Percentiles rank a stretch among this genome's conserved stretches.
Conservation (phyloP, 176 grass and related monocot genomes). For the Bonia amplexicaulis region DNA sequence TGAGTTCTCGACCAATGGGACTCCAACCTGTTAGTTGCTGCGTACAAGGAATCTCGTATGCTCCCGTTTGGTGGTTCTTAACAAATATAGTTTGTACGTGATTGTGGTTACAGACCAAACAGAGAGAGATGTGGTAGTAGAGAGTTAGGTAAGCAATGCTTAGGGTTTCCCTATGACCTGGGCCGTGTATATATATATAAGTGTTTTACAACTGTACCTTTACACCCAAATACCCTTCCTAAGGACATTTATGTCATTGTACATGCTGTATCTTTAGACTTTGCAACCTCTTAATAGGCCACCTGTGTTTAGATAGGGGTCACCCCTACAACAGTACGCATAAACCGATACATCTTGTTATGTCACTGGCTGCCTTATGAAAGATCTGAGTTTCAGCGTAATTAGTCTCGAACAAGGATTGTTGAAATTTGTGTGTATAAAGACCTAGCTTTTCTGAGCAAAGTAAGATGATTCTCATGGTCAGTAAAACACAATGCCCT, state of each 20-base stretch:
- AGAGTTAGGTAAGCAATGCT: too few species aligned
- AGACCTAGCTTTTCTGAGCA: background rate
- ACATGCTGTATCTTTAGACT: too few species aligned
- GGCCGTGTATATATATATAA: too few species aligned
- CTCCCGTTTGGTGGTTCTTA: background rate
- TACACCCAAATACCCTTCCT: too few species aligned
- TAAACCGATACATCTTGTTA: background rate
- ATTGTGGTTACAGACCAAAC: too few species aligned
- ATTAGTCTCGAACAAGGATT: background rate
- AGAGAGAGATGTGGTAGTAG: too few species aligned
- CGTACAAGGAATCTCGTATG: background rate
- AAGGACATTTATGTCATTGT: too few species aligned
- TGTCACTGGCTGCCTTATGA: background rate
- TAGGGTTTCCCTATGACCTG: too few species aligned
- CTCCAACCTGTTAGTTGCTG: background rate
- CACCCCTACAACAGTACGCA: too few species aligned
- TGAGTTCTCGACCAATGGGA: background rate
- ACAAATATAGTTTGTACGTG: background rate
- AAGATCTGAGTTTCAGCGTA: background rate
- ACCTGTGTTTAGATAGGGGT: too few species aligned
- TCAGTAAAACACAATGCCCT: background rate
- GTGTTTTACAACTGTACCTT: too few species aligned
- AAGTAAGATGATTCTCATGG: background rate
- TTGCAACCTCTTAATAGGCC: too few species aligned
- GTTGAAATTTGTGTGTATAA: background rate